phyloP scores from a whole-genome alignment of 768 basidiomycete species.

The Rickenella mellea region DNA sequence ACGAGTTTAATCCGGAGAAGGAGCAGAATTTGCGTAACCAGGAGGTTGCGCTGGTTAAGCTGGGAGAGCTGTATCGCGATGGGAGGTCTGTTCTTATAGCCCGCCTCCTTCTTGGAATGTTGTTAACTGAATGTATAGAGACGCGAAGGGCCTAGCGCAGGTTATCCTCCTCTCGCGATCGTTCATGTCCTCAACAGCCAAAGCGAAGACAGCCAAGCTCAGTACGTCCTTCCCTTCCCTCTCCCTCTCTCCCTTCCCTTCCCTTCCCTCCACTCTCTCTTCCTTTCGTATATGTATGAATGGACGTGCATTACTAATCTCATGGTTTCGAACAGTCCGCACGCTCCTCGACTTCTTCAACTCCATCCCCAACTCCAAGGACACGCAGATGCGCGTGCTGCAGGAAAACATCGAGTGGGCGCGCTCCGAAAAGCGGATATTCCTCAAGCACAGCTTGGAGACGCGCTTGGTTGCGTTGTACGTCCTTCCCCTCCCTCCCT shows the following conservation, averaged over 20 bases:
- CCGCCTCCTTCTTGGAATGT: too few species aligned
- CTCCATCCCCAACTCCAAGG: conserved; percentile 62
- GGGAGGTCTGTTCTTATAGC: conserved; percentile 45
- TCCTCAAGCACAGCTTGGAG: conserved; percentile 90
- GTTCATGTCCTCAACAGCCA: conserved; percentile 91
- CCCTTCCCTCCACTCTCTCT: conserved; percentile 2
- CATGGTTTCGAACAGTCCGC: conserved; percentile 47
- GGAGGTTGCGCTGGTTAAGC: conserved; percentile 74
- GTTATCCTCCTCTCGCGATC: conserved; percentile 72
- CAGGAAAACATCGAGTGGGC: conserved; percentile 92
- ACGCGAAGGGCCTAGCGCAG: conserved; percentile 76
- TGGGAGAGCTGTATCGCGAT: conserved; percentile 82
- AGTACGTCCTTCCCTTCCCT: conserved; percentile 38
- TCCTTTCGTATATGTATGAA: too few species aligned
- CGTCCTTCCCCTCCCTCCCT: conserved; percentile 83
- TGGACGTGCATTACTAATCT: conserved; percentile 2
- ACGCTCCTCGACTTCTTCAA: conserved; percentile 89
- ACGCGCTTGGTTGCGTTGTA: conserved; percentile 78
- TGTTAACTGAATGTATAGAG: too few species aligned
- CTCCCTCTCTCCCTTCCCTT: neutral
- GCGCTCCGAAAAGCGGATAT: conserved; percentile 84
- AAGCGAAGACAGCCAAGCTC: conserved; percentile 94
- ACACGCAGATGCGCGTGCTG: conserved; percentile 76
- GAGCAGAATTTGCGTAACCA: conserved; percentile 67
- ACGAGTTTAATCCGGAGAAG: conserved; percentile 21